These are phyloP conservation scores for Polytrichum commune DNA, from an alignment of 225 moss, liverwort and hornwort genomes.

Conservation along the genomic window DNA sequence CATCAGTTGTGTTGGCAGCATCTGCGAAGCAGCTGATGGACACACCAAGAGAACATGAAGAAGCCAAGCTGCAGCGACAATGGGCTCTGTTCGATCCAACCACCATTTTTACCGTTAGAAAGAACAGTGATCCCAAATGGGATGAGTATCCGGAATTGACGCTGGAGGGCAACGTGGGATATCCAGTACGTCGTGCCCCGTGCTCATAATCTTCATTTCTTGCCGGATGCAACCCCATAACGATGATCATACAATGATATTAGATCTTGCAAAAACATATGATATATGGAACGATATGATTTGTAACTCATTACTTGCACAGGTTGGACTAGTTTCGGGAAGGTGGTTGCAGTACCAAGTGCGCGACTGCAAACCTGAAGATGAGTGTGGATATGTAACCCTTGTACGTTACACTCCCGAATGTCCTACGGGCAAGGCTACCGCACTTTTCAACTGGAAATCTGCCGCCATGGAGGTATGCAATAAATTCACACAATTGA, in stretches of 20 bases:
- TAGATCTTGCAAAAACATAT: too few species aligned
- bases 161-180: slow-evolving; percentile 34
- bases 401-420: slow-evolving; percentile 36
- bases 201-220: too few species aligned
- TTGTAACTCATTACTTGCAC: background rate
- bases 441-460: slow-evolving; percentile 60
- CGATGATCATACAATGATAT: too few species aligned
- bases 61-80: slow-evolving; percentile 40
- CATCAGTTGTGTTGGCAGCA: slow-evolving; percentile 29
- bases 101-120: slow-evolving; percentile 34
- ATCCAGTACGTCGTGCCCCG: slow-evolving; percentile 7
- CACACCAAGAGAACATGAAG: slow-evolving; percentile 32
- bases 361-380: slow-evolving; percentile 9
- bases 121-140: slow-evolving; percentile 23
- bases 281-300: too few species aligned
- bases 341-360: slow-evolving; percentile 53
- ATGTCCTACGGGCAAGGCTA: slow-evolving; percentile 46
- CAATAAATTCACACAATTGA: background rate
- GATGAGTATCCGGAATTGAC: slow-evolving; percentile 28
- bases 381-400: slow-evolving; percentile 42
- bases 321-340: slow-evolving; percentile 32
- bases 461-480: slow-evolving; percentile 45
- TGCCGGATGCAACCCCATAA: too few species aligned
- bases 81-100: slow-evolving; percentile 50
- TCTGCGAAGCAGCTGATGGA: slow-evolving; percentile 49